phyloP scores from a whole-genome alignment of 768 basidiomycete species.

The Termitomyces bulborhizus region DNA sequence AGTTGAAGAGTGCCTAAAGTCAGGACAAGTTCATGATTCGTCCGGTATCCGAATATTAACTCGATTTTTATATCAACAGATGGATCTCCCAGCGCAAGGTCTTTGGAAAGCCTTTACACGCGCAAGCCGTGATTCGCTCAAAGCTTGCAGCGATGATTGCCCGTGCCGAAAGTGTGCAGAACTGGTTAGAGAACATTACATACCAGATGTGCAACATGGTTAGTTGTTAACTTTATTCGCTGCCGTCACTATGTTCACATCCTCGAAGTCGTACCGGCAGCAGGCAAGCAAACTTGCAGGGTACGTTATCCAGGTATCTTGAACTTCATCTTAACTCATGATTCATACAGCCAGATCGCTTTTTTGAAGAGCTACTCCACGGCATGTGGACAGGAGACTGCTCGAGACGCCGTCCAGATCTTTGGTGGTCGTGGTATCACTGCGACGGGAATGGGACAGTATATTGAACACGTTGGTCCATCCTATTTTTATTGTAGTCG shows the following conservation, averaged over 20 bases:
- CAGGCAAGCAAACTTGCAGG: conserved; percentile 75
- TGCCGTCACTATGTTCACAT: not conserved
- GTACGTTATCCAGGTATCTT: conserved; percentile 24
- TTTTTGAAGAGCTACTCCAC: conserved; percentile 70
- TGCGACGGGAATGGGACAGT: conserved; percentile 72
- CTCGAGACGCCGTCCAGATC: conserved; percentile 52
- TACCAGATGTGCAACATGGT: conserved; percentile 85
- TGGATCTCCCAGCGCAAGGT: conserved; percentile 89
- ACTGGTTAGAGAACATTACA: conserved; percentile 84
- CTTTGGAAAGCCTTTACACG: conserved; percentile 81
- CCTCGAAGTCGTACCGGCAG: conserved; percentile 52
- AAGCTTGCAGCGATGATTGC: conserved; percentile 91
- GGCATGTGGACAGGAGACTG: conserved; percentile 56
- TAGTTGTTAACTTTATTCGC: not conserved
- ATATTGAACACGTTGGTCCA: conserved; percentile 61
- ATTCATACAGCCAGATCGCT: conserved; percentile 50
- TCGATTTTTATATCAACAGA: conserved; percentile 23
- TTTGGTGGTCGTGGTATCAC: conserved; percentile 89
- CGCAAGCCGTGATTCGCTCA: conserved; percentile 80
- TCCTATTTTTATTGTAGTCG: not conserved
- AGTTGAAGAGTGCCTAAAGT: conserved; percentile 85
- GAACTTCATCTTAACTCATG: not conserved
- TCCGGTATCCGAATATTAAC: not conserved
- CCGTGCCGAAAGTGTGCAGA: conserved; percentile 53
- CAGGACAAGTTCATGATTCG: conserved; percentile 4